A percentile compares a stretch with the other conserved stretches of the same genome.
These are phyloP conservation scores for Aeschynomene evenia DNA, from an alignment of 306 rosid species.

Conservation along the genomic window DNA sequence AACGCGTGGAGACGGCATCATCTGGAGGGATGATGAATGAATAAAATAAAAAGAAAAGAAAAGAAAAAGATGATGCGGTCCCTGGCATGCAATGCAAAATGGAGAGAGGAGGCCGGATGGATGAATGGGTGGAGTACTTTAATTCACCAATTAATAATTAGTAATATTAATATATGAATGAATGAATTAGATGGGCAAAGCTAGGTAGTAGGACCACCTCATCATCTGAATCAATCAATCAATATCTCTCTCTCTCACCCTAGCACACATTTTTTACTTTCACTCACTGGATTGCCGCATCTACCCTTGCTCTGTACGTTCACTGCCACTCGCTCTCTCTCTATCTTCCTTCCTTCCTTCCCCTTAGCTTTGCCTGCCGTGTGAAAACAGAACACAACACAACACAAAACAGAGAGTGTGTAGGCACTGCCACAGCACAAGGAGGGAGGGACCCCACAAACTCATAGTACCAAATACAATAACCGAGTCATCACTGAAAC, in stretches of 20 bases:
- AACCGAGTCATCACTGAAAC: slow-evolving; percentile 30
- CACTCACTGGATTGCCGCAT: slow-evolving; percentile 13
- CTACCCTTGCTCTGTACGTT: not conserved
- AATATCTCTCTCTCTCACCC: slow-evolving; percentile 27
- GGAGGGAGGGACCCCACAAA: slow-evolving; percentile 16
- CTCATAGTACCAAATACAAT: not conserved
- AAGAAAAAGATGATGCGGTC: slow-evolving; percentile 5
- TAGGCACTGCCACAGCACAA: not conserved
- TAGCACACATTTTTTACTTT: slow-evolving; percentile 42
- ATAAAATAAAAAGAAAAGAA: not conserved
- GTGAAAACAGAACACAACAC: not conserved
- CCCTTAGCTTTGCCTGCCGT: too few relatives aligned
- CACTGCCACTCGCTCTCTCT: not conserved
- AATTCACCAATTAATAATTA: slow-evolving; percentile 53
- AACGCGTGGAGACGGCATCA: slow-evolving; percentile 38
- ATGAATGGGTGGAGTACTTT: slow-evolving; percentile 63
- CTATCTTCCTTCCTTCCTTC: too few relatives aligned
- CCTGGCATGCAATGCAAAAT: slow-evolving; percentile 24
- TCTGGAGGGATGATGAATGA: not conserved
- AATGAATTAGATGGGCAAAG: slow-evolving; percentile 51
- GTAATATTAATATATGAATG: too few relatives aligned
- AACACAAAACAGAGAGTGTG: not conserved
- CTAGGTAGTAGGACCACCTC: slow-evolving; percentile 83
- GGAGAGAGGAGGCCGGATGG: slow-evolving; percentile 30
- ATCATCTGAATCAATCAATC: too few relatives aligned